These are phyloP conservation scores for Cryptosporidium canis DNA, from an alignment of 169 alveolate species.

Conservation along the genomic window DNA sequence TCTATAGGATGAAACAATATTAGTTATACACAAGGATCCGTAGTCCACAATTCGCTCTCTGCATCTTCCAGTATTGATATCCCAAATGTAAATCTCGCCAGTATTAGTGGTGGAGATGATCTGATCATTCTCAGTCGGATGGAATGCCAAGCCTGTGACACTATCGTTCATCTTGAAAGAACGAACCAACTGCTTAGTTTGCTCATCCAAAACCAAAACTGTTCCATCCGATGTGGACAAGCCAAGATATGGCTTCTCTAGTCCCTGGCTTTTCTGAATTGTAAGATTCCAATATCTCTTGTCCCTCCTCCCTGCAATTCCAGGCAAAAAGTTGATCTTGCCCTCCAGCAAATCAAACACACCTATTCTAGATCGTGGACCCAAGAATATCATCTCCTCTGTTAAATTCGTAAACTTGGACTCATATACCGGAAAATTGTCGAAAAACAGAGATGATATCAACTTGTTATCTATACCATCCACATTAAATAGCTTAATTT, in stretches of 20 bases:
- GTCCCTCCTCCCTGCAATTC: conserved; percentile 61
- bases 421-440: conserved; percentile 59
- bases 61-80: conserved; percentile 67
- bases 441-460: conserved; percentile 55
- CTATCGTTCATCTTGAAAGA: conserved; percentile 53
- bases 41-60: conserved; percentile 46
- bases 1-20: conserved; percentile 12
- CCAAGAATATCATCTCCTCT: conserved; percentile 45
- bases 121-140: conserved; percentile 26
- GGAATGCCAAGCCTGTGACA: conserved; percentile 50
- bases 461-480: conserved; percentile 53
- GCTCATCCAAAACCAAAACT: conserved; percentile 31
- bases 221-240: conserved; percentile 47
- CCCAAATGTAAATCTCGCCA: conserved; percentile 63
- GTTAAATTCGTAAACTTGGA: conserved; percentile 33
- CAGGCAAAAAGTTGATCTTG: conserved; percentile 52
- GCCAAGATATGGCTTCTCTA: conserved; percentile 23
- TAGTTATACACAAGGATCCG: conserved; percentile 47
- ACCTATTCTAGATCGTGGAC: conserved; percentile 56
- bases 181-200: conserved; percentile 59
- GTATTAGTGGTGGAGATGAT: conserved; percentile 34
- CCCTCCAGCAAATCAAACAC: conserved; percentile 48
- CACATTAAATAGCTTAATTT: conserved; percentile 30
- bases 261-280: conserved; percentile 26
- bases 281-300: conserved; percentile 63